Percentiles rank a stretch among this genome's conserved stretches.
Conservation (phyloP, 441 rosid genomes). For the Gossypium lobatum region DNA sequence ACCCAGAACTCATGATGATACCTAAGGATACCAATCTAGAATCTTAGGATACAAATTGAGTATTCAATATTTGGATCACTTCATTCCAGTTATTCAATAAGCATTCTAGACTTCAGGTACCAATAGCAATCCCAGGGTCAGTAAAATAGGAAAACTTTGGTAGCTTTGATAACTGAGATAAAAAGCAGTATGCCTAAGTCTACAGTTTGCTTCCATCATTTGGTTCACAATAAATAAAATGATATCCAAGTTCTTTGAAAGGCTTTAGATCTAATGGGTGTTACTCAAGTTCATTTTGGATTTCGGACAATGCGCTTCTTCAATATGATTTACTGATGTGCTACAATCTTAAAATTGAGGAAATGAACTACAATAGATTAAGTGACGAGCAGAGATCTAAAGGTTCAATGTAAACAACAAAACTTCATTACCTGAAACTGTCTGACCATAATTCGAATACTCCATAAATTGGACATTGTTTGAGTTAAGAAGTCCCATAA, state of each 20-base stretch:
- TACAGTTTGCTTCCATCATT: neutral
- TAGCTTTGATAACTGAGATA: neutral
- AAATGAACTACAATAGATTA: neutral
- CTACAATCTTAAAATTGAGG: slow-evolving; percentile 2
- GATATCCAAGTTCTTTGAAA: neutral
- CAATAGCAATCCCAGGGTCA: neutral
- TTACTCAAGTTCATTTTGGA: neutral
- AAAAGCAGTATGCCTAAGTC: neutral
- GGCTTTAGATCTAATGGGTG: neutral
- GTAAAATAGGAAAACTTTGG: neutral
- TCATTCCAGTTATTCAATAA: neutral
- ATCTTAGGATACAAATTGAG: neutral
- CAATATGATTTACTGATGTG: neutral
- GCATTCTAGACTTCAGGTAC: neutral
- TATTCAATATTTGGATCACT: slow-evolving; percentile 2
- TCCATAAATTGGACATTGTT: slow-evolving; percentile 85
- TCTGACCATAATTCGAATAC: slow-evolving; percentile 84
- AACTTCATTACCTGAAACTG: slow-evolving; percentile 57
- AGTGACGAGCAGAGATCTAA: slow-evolving; percentile 1
- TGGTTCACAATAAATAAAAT: neutral
- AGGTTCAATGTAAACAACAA: slow-evolving; percentile 1
- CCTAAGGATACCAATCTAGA: neutral
- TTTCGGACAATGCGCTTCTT: neutral
- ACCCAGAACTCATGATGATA: neutral
- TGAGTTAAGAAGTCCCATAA: slow-evolving; percentile 62